Evolutionary conservation across 805 yeast genomes (phyloP).

Genomic region (Pichia cephalocereana): DNA sequence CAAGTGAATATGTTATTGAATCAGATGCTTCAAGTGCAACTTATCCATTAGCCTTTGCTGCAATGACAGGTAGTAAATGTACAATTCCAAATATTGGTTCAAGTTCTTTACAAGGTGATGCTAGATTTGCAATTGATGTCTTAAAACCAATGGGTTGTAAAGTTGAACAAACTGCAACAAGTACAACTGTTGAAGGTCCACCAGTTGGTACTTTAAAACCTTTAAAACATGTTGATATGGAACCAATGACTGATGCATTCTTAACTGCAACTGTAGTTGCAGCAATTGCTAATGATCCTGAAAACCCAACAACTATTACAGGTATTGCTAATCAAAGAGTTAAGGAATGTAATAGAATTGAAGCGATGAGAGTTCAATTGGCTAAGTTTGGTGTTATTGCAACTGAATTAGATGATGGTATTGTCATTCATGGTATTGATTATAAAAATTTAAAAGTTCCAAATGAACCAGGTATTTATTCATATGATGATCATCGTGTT

Average conservation of each 20-base stretch:
- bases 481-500: slow-evolving; percentile 95
- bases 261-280: slow-evolving; percentile 95
- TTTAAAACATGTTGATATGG: slow-evolving; percentile 82
- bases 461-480: slow-evolving; percentile 47
- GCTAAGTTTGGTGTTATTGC: slow-evolving; percentile 86
- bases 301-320: slow-evolving; percentile 62
- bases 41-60: slow-evolving; percentile 95
- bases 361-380: slow-evolving; percentile 85
- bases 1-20: slow-evolving; percentile 79
- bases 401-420: slow-evolving; percentile 85
- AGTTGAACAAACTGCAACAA: slow-evolving; percentile 72
- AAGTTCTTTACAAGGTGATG: slow-evolving; percentile 91
- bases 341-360: slow-evolving; percentile 92
- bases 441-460: slow-evolving; percentile 48
- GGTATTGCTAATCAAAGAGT: slow-evolving; percentile 99
- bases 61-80: slow-evolving; percentile 86
- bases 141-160: slow-evolving; percentile 90
- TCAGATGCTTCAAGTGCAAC: slow-evolving; percentile 98
- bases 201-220: slow-evolving; percentile 59
- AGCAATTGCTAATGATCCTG: slow-evolving; percentile 59
- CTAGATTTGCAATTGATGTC: slow-evolving; percentile 90
- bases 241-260: slow-evolving; percentile 99
- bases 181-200: slow-evolving; percentile 93
- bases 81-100: slow-evolving; percentile 93
- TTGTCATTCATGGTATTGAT: slow-evolving; percentile 68